Conservation (phyloP, 257 asterid species). For the Capsicum pubescens region DNA sequence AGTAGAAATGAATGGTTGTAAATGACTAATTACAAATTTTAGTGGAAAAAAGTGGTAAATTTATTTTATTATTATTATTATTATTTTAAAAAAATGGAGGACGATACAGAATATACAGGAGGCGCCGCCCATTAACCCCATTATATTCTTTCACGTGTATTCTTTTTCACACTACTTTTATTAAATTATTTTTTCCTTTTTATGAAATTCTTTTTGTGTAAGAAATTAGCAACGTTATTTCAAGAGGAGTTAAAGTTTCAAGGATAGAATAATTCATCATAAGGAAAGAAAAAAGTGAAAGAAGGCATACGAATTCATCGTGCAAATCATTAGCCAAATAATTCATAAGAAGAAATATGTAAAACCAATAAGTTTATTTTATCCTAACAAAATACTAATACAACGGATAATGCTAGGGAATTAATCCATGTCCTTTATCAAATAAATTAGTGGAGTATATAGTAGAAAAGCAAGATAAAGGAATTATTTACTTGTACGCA, state of each 20-base stretch:
- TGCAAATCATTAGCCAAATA: not conserved
- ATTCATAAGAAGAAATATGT: not conserved
- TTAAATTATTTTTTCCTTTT: not conserved
- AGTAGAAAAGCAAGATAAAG: not conserved
- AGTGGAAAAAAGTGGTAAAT: slow-evolving; percentile 19
- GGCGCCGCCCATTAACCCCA: slow-evolving; percentile 19
- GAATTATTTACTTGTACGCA: not conserved
- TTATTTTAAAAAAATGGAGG: not conserved
- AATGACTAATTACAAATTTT: not conserved
- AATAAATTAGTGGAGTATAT: not conserved
- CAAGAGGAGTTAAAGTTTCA: not conserved
- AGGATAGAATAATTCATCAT: not conserved
- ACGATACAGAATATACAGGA: not conserved
- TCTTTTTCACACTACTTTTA: not conserved
- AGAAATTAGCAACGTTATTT: not conserved
- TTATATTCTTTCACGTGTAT: not conserved
- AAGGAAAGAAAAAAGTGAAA: slow-evolving; percentile 10
- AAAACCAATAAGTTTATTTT: not conserved
- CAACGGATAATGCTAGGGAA: not conserved
- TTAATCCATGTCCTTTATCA: not conserved
- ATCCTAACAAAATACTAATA: not conserved
- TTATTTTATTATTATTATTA: not conserved
- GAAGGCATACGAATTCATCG: not conserved
- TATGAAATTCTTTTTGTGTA: not conserved
- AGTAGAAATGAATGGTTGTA: slow-evolving; percentile 5